A percentile compares a stretch with the other conserved stretches of the same genome.
phyloP scores from a whole-genome alignment of 2,329 filamentous ascomycete species.

The Tolypocladium nubicola region DNA sequence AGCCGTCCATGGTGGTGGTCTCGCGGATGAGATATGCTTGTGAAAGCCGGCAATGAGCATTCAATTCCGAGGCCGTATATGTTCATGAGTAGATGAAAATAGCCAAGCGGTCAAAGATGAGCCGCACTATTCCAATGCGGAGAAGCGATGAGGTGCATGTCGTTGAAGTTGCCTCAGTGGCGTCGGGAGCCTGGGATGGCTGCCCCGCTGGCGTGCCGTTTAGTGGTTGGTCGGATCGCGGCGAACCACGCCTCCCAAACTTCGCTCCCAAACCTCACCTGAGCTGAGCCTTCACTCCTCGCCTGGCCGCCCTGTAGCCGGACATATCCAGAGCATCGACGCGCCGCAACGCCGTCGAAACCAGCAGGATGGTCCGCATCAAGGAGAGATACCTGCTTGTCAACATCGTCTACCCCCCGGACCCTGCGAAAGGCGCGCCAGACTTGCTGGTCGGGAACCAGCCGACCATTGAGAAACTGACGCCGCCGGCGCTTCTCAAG shows the following conservation, averaged over 20 bases:
- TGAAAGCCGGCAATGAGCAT: background rate
- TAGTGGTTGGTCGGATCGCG: background rate
- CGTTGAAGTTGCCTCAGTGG: background rate
- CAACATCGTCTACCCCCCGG: constrained; percentile 76
- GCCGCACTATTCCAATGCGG: background rate
- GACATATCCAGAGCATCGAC: background rate
- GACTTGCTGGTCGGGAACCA: constrained; percentile 65
- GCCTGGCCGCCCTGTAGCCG: background rate
- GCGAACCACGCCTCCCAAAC: background rate
- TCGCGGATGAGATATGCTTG: background rate
- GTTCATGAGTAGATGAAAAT: background rate
- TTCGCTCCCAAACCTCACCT: background rate
- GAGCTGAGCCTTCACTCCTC: background rate
- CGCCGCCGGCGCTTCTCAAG: constrained; percentile 52
- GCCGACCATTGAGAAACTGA: constrained; percentile 65
- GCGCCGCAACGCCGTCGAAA: background rate
- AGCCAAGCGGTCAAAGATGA: background rate
- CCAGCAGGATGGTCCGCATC: constrained; percentile 69
- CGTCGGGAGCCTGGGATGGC: background rate
- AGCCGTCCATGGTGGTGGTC: constrained; percentile 14
- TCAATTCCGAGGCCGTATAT: background rate
- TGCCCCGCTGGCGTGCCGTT: background rate
- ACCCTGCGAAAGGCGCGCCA: constrained; percentile 33
- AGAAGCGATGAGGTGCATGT: background rate
- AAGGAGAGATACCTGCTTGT: constrained; percentile 96